phyloP scores from a whole-genome alignment of 2,329 filamentous ascomycete genomes.

The Curvularia sp. region DNA sequence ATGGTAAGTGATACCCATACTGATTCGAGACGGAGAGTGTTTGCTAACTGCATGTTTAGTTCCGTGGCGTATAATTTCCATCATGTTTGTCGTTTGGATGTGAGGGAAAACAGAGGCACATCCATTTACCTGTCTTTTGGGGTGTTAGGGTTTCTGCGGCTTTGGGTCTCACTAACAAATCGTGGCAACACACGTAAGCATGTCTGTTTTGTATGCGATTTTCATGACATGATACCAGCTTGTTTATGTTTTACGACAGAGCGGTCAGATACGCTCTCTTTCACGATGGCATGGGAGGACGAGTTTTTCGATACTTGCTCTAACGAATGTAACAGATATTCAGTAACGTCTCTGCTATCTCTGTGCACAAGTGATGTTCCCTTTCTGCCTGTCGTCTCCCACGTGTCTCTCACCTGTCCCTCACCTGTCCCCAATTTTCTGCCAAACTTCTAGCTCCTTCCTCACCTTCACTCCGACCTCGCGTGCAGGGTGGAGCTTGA shows the following conservation, averaged over 20 bases:
- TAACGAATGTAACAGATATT: slow-evolving; percentile 1
- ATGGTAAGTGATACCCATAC: slow-evolving; percentile 42
- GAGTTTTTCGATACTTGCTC: slow-evolving; percentile 15
- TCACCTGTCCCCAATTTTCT: neutral
- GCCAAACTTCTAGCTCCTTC: neutral
- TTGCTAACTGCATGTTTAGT: slow-evolving; percentile 50
- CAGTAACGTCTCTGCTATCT: neutral
- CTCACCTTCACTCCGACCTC: slow-evolving; percentile 15
- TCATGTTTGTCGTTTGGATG: neutral
- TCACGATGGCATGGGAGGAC: slow-evolving; percentile 5
- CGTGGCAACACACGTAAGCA: slow-evolving; percentile 8
- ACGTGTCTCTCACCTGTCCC: neutral
- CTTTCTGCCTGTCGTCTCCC: neutral
- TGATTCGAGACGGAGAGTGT: neutral
- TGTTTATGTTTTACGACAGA: slow-evolving; percentile 1
- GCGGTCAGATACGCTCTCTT: slow-evolving; percentile 3
- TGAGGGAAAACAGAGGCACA: neutral
- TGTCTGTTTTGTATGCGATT: slow-evolving; percentile 6
- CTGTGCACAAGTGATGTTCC: neutral
- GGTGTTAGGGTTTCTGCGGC: slow-evolving; percentile 12
- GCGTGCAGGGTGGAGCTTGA: slow-evolving; percentile 6
- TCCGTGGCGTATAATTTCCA: slow-evolving; percentile 56
- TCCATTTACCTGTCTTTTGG: neutral
- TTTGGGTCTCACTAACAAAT: slow-evolving; percentile 8
- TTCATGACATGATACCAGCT: slow-evolving; percentile 32